Conservation (phyloP, 2,329 filamentous ascomycete genomes). For the Neodidymelliopsis sp. region DNA sequence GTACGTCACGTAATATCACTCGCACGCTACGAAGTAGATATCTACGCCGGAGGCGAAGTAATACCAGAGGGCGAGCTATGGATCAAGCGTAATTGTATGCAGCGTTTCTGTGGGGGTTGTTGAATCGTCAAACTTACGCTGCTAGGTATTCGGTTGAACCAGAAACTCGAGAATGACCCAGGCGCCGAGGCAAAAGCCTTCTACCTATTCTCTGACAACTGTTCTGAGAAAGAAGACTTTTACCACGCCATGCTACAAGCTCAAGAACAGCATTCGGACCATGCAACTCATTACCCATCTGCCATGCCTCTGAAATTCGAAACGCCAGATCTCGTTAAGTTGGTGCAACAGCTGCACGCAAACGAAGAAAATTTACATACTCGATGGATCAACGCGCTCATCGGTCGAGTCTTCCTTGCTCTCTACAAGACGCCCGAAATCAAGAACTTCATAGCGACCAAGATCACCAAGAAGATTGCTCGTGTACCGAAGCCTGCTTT, state of each 20-base stretch:
- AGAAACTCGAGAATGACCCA: conserved; percentile 64
- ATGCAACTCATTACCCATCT: conserved; percentile 58
- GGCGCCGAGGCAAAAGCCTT: conserved; percentile 78
- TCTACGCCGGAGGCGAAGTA: conserved; percentile 79
- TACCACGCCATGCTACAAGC: conserved; percentile 91
- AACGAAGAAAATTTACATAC: conserved; percentile 90
- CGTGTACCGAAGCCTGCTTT: conserved; percentile 92
- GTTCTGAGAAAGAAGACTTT: conserved; percentile 97
- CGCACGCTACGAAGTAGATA: conserved; percentile 82
- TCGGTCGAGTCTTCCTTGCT: conserved; percentile 87
- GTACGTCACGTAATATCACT: conserved; percentile 96
- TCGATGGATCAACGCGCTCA: conserved; percentile 90
- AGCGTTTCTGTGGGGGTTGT: neutral
- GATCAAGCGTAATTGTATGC: conserved; percentile 84
- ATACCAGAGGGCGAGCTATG: conserved; percentile 93
- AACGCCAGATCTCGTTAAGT: conserved; percentile 82
- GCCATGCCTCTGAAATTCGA: conserved; percentile 81
- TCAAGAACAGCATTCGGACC: conserved; percentile 72
- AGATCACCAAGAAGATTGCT: conserved; percentile 95
- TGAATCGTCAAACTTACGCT: conserved; percentile 13
- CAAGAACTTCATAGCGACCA: conserved; percentile 78
- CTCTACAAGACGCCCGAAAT: conserved; percentile 85
- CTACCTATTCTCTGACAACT: conserved; percentile 93
- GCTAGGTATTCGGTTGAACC: conserved; percentile 70
- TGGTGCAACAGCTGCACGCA: conserved; percentile 90